phyloP scores from a whole-genome alignment of 148 eudicot species.

The Spergularia marina region DNA sequence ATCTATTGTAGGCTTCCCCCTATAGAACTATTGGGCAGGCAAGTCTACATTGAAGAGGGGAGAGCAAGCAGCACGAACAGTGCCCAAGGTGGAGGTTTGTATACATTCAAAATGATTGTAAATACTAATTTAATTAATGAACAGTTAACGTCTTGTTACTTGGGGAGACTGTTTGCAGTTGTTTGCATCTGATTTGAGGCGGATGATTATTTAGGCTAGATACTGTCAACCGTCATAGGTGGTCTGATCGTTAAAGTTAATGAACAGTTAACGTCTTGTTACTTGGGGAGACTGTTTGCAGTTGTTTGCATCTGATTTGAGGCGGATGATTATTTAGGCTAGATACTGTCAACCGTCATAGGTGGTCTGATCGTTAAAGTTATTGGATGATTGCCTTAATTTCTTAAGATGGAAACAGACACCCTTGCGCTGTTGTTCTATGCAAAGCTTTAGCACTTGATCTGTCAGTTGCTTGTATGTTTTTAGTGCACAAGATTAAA shows the following conservation, averaged over 20 bases:
- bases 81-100: constrained; percentile 74
- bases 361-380: not conserved
- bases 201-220: not conserved
- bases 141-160: too few species aligned
- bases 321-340: not conserved
- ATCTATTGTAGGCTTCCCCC: constrained; percentile 66
- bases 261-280: too few species aligned
- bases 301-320: not conserved
- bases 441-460: not conserved
- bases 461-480: not conserved
- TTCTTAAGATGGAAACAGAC: not conserved
- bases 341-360: not conserved
- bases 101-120: not conserved
- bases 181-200: not conserved
- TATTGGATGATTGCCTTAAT: not conserved
- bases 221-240: not conserved
- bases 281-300: not conserved
- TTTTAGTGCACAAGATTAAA: not conserved
- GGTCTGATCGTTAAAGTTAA: not conserved
- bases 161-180: not conserved
- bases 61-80: constrained; percentile 53
- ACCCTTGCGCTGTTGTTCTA: not conserved
- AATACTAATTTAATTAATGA: not conserved
- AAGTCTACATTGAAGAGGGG: constrained; percentile 74
- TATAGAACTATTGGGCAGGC: constrained; percentile 69